Conservation (phyloP, 108 stramenopile genomes). For the Skeletonema potamos region DNA sequence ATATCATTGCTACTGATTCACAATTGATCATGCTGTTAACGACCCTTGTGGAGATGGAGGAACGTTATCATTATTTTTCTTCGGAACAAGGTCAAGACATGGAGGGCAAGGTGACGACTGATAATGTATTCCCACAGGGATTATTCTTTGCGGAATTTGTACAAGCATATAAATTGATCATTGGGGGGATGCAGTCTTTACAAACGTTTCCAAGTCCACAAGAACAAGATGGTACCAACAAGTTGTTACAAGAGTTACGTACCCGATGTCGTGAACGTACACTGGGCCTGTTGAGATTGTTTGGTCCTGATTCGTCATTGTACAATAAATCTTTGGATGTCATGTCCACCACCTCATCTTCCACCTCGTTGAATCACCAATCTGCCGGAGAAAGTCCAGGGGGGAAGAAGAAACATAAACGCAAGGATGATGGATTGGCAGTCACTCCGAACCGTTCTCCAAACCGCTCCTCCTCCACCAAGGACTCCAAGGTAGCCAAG, state of each 20-base stretch:
- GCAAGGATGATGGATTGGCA: background rate
- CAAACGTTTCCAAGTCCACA: constrained; percentile 29
- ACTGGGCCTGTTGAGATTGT: constrained; percentile 27
- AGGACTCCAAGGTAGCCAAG: constrained; percentile 19
- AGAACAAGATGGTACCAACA: background rate
- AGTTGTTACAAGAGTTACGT: constrained; percentile 7
- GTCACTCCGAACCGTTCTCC: constrained; percentile 10
- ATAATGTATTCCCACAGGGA: constrained; percentile 14
- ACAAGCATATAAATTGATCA: constrained; percentile 40
- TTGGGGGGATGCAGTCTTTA: constrained; percentile 44
- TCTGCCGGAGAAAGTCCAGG: constrained; percentile 32
- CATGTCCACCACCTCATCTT: background rate
- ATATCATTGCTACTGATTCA: constrained; percentile 43
- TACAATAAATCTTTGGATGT: background rate
- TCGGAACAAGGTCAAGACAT: background rate
- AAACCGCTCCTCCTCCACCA: background rate
- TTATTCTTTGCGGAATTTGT: constrained; percentile 35
- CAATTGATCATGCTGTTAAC: constrained; percentile 44
- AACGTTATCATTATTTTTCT: constrained; percentile 5
- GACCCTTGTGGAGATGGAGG: constrained; percentile 42
- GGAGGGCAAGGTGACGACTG: constrained; percentile 3
- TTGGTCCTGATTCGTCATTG: constrained; percentile 28
- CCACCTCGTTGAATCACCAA: background rate
- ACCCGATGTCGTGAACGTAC: constrained; percentile 28
- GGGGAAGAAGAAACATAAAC: background rate